Evolutionary conservation across 129 eudicot genomes (phyloP).

Genomic region (Dittrichia graveolens): DNA sequence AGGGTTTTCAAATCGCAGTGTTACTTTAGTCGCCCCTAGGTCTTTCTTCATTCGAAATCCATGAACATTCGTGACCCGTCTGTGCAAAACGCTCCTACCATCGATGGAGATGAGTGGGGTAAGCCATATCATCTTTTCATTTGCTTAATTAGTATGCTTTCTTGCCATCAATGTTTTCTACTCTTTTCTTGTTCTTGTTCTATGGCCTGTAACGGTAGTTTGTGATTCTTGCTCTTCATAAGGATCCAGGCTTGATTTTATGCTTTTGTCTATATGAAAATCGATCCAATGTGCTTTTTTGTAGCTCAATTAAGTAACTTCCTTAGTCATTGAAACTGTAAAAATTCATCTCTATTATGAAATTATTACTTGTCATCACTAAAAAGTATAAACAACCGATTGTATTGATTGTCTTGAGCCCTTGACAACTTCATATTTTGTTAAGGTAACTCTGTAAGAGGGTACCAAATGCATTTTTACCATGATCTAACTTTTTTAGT

Average conservation of each 20-base stretch:
- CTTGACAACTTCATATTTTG: neutral
- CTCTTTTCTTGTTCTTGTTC: neutral
- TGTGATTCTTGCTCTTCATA: neutral
- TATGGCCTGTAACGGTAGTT: neutral
- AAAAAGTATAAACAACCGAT: neutral
- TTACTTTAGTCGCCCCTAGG: slow-evolving; percentile 1
- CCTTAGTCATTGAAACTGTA: neutral
- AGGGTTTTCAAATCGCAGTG: slow-evolving; percentile 14
- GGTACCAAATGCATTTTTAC: neutral
- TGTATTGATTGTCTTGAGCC: neutral
- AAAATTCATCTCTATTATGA: neutral
- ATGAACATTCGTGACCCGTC: slow-evolving; percentile 57
- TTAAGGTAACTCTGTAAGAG: neutral
- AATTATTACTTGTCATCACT: neutral
- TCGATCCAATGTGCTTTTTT: neutral
- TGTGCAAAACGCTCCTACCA: slow-evolving; percentile 51
- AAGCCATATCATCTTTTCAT: slow-evolving; percentile 20
- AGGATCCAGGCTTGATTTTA: neutral
- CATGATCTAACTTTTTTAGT: neutral
- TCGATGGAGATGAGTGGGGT: slow-evolving; percentile 80
- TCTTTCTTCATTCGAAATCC: slow-evolving; percentile 26
- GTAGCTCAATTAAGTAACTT: neutral
- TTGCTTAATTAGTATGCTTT: neutral
- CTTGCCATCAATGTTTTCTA: neutral
- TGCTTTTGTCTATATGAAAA: neutral